A percentile compares a stretch with the other conserved stretches of the same genome.
Conservation (phyloP, 2,329 filamentous ascomycete genomes). For the Onygenales sp. region DNA sequence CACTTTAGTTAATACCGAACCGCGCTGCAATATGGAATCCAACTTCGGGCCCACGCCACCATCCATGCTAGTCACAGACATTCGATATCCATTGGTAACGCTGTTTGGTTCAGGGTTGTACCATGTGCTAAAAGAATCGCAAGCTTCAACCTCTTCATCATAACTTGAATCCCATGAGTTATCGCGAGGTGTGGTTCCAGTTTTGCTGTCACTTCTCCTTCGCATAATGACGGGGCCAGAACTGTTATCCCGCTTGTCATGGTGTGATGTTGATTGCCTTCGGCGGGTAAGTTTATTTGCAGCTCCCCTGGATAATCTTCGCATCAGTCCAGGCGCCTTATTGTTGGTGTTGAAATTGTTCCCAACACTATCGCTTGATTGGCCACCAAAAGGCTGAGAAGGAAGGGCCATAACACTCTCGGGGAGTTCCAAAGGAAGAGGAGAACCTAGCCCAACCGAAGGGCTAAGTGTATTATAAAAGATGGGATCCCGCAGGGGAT, state of each 20-base stretch:
- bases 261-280: slow-evolving; percentile 66
- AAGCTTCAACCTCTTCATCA: slow-evolving; percentile 37
- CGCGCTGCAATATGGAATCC: slow-evolving; percentile 65
- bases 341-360: slow-evolving; percentile 35
- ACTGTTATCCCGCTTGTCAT: slow-evolving; percentile 74
- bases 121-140: slow-evolving; percentile 35
- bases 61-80: slow-evolving; percentile 24
- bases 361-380: slow-evolving; percentile 41
- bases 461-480: slow-evolving; percentile 15
- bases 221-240: slow-evolving; percentile 82
- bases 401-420: slow-evolving; percentile 54
- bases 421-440: slow-evolving; percentile 58
- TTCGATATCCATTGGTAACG: slow-evolving; percentile 27
- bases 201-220: slow-evolving; percentile 81
- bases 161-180: slow-evolving; percentile 34
- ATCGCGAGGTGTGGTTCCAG: slow-evolving; percentile 42
- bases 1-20: slow-evolving; percentile 70
- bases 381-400: slow-evolving; percentile 6
- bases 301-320: slow-evolving; percentile 74
- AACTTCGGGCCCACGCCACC: slow-evolving; percentile 55
- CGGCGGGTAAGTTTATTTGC: slow-evolving; percentile 59
- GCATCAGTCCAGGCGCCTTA: slow-evolving; percentile 61
- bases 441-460: slow-evolving; percentile 20
- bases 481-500: slow-evolving; percentile 19
- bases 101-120: slow-evolving; percentile 31